phyloP scores from a whole-genome alignment of 768 basidiomycete genomes.

The Boletus patriciae region DNA sequence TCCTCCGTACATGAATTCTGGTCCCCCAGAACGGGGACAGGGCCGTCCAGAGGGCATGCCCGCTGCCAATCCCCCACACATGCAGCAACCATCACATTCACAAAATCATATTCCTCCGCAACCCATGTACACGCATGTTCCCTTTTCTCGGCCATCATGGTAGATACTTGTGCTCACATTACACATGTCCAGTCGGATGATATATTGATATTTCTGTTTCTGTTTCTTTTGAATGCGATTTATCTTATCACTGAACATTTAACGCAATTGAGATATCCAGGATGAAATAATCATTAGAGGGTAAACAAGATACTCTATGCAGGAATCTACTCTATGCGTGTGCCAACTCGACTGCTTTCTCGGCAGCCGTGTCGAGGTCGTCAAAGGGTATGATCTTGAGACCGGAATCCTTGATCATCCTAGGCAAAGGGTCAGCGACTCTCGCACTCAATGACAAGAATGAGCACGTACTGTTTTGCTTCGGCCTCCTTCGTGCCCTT shows the following conservation, averaged over 20 bases:
- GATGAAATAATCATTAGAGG: constrained; percentile 14
- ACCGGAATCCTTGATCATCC: constrained; percentile 92
- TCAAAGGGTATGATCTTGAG: constrained; percentile 94
- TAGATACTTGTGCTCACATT: constrained; percentile 21
- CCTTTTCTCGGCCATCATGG: constrained; percentile 33
- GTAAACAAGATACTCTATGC: constrained; percentile 20
- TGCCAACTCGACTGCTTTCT: constrained; percentile 73
- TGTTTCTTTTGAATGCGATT: constrained; percentile 23
- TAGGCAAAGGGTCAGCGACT: constrained; percentile 33
- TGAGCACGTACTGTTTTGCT: constrained; percentile 78
- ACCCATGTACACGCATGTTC: constrained; percentile 31
- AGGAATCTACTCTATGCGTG: constrained; percentile 38
- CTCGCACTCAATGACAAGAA: not conserved
- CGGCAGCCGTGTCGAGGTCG: constrained; percentile 87
- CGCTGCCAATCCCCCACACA: constrained; percentile 29
- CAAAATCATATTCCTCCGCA: constrained; percentile 28
- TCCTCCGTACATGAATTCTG: constrained; percentile 45
- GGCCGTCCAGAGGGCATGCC: constrained; percentile 49
- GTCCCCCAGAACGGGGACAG: constrained; percentile 50
- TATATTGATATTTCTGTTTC: constrained; percentile 35
- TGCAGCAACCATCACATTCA: constrained; percentile 38
- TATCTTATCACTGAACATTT: constrained; percentile 15
- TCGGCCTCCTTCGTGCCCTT: constrained; percentile 97
- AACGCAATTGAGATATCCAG: not conserved
- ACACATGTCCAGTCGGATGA: constrained; percentile 25